Base-by-base conservation (phyloP, 371 early-diverging fungal genomes). In the Chytridium lagenaria region DNA sequence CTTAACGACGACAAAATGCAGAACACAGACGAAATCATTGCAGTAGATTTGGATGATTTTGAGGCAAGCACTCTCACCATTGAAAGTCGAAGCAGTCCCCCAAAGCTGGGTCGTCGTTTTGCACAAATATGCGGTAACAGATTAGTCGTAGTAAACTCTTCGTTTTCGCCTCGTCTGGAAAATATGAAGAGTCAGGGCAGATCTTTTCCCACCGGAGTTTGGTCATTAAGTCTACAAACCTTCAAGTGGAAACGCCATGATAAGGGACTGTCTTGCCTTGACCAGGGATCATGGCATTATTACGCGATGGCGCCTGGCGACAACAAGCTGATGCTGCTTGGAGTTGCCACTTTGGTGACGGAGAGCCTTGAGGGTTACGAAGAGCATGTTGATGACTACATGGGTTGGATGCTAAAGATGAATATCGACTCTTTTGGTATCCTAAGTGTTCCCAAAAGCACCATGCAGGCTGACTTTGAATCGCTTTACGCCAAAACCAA, bases 231-330 rank as follows among this genome's bases (percentile, higher is more conserved):
- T 76, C 76, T 91, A 57, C 75, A 85, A 5, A 85, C 85, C 5
- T 84, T 90, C 78, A 84, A 86, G 50, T 92, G 92, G 92, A 80
- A 79, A n/a, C 83, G 84, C 67, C 85, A 85, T 55, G 89, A 87
- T 51, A 80, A 80, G 39, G 86, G 86, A 22, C 44, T 44, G 44
- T 72, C 85, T 16, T 76, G 80, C 19, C 84, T 88, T 52, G 86
- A 85, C 33, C 77, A 81, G 40, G 81, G 82, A 31, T 84, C 81
- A n/a, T 92, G 92, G 92, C 85, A 89, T 68, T 86, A 87, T 61
- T 90, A 89, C 77, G 86, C 90, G 15, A 88, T 89, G 87, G 82
- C 81, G 10, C 84, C 87, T 71, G 81, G 90, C 51, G 80, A 84
- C 44, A 80, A 80, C 0, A 78, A 74, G 15, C 87, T 90, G 57